These are phyloP conservation scores for Pyrenophora graminea DNA, from an alignment of 2,329 filamentous ascomycete genomes.

Conservation along the genomic window DNA sequence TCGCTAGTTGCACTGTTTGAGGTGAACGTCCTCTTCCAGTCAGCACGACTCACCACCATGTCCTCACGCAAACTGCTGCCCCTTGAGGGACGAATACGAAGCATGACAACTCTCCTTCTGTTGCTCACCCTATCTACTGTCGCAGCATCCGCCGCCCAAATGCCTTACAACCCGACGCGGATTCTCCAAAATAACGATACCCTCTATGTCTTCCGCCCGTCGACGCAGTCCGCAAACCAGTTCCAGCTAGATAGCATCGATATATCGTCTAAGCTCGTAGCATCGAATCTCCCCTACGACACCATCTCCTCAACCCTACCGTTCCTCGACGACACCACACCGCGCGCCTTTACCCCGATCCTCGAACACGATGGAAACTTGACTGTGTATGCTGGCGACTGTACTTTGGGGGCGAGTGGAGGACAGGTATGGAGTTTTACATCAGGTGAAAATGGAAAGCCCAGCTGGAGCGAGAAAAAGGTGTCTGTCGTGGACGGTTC, in stretches of 20 bases:
- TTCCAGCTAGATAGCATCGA: slow-evolving; percentile 68
- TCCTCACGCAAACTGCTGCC: slow-evolving; percentile 3
- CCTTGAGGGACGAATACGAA: slow-evolving; percentile 1
- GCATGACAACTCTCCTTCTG: not conserved
- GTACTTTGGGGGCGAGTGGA: slow-evolving; percentile 57
- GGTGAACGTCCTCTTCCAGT: slow-evolving; percentile 26
- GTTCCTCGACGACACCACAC: slow-evolving; percentile 60
- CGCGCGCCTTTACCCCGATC: slow-evolving; percentile 67
- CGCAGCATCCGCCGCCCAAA: slow-evolving; percentile 42
- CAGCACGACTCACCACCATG: slow-evolving; percentile 8
- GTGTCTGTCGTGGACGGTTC: slow-evolving; percentile 42
- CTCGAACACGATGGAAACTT: slow-evolving; percentile 71
- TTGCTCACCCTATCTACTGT: not conserved
- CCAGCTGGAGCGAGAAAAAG: slow-evolving; percentile 59
- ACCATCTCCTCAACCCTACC: slow-evolving; percentile 63
- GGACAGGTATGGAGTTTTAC: slow-evolving; percentile 71
- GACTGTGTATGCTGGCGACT: slow-evolving; percentile 75
- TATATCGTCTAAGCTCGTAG: slow-evolving; percentile 61
- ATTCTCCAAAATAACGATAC: slow-evolving; percentile 64
- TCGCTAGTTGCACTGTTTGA: slow-evolving; percentile 16
- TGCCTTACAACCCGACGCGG: slow-evolving; percentile 79
- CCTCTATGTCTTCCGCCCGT: slow-evolving; percentile 72
- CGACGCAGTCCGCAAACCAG: slow-evolving; percentile 50
- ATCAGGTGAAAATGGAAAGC: slow-evolving; percentile 52
- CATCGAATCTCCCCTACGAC: slow-evolving; percentile 50